phyloP scores from a whole-genome alignment of 495 filamentous ascomycete genomes.

The Talaromyces trachyspermus region DNA sequence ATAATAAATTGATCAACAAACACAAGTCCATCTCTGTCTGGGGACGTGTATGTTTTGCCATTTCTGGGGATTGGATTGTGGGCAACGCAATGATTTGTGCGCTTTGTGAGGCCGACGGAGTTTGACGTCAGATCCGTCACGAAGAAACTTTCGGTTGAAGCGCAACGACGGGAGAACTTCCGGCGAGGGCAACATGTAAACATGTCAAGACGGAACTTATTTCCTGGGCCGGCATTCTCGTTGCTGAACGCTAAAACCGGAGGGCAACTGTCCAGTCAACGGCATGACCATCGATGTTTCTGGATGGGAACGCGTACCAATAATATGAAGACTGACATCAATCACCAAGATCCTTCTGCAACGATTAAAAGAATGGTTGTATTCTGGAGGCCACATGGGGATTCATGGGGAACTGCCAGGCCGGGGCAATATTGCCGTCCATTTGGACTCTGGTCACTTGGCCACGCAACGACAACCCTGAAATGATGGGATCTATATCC shows the following conservation, averaged over 20 bases:
- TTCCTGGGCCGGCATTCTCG: neutral
- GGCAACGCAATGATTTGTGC: slow-evolving; percentile 6
- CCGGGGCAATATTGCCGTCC: neutral
- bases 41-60: slow-evolving; percentile 4
- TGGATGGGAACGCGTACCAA: neutral
- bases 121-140: slow-evolving; percentile 8
- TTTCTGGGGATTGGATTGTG: slow-evolving; percentile 6
- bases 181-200: neutral
- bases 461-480: neutral
- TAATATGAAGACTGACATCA: neutral
- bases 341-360: neutral
- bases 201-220: neutral
- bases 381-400: neutral
- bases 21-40: neutral
- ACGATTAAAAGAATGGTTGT: neutral
- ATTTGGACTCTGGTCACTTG: neutral
- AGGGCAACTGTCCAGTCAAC: neutral
- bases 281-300: neutral
- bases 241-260: neutral
- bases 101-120: slow-evolving; percentile 1
- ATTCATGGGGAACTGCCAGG: neutral
- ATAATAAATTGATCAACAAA: slow-evolving; percentile 3
- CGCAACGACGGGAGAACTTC: slow-evolving; percentile 1
- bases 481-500: no score
- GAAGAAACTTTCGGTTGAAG: slow-evolving; percentile 1